Conservation (phyloP, 2,329 filamentous ascomycete species). For the Monosporascus sp. region DNA sequence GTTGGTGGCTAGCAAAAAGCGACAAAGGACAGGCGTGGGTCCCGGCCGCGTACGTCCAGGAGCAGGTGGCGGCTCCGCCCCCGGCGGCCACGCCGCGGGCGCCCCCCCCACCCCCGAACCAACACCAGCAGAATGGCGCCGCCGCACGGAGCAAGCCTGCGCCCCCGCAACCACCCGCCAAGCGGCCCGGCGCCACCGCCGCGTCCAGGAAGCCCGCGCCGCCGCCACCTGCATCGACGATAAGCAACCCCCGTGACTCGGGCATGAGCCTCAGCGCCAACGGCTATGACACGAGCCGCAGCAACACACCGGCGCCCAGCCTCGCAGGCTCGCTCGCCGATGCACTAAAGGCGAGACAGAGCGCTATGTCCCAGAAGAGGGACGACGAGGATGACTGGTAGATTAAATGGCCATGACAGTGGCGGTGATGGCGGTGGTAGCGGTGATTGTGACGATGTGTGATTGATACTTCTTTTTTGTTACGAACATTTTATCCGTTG, state of each 20-base stretch:
- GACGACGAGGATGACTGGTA: conserved; percentile 69
- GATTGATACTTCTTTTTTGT: no score
- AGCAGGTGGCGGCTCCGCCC: conserved; percentile 59
- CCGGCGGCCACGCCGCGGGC: conserved; percentile 57
- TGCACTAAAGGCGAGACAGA: conserved; percentile 70
- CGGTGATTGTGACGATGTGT: no score
- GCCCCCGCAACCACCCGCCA: conserved; percentile 72
- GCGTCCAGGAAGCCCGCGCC: conserved; percentile 66
- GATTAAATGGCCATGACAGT: conserved; percentile 1
- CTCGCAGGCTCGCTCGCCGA: conserved; percentile 71
- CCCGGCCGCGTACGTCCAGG: conserved; percentile 89
- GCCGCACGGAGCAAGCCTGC: conserved; percentile 58
- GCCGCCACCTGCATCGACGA: conserved; percentile 28
- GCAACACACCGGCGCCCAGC: conserved; percentile 66
- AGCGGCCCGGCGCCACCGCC: conserved; percentile 55
- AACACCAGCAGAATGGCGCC: conserved; percentile 28
- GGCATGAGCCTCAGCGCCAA: conserved; percentile 57
- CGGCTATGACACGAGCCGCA: conserved; percentile 57
- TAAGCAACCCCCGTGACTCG: conserved; percentile 59
- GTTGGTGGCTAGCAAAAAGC: conserved; percentile 93
- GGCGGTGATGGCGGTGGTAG: no score
- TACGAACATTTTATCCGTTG: no score
- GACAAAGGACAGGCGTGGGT: conserved; percentile 77
- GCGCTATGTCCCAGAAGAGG: conserved; percentile 65
- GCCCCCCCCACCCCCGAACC: conserved; percentile 58